Percentiles rank a stretch among this genome's conserved stretches.
Conservation (phyloP, 352 stramenopile species). For the Pythium scleroteichum region DNA sequence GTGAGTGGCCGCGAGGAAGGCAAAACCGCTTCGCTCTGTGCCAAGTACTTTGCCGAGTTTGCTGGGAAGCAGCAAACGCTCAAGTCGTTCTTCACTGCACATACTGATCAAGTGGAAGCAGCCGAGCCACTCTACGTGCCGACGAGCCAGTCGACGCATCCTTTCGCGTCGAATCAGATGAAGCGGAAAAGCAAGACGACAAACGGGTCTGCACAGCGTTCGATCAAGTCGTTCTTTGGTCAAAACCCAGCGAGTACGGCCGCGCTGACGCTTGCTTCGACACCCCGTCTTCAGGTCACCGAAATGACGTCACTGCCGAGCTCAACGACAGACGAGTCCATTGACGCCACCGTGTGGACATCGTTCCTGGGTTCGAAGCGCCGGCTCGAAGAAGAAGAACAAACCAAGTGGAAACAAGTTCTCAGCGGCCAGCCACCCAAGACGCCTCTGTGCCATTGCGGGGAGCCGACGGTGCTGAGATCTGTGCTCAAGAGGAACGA, state of each 20-base stretch:
- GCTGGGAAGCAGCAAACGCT: conserved; percentile 75
- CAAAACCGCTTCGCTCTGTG: conserved; percentile 54
- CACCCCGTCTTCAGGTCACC: background rate
- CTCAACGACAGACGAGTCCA: background rate
- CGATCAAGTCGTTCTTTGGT: conserved; percentile 48
- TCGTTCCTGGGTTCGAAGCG: conserved; percentile 34
- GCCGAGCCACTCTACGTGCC: background rate
- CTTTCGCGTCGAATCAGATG: background rate
- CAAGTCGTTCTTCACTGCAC: conserved; percentile 39
- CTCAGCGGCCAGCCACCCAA: conserved; percentile 58
- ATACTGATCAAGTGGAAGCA: background rate
- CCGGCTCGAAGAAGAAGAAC: conserved; percentile 31
- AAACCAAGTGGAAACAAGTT: conserved; percentile 65
- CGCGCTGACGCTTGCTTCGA: background rate
- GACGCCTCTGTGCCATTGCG: conserved; percentile 68
- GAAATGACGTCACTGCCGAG: too few species aligned
- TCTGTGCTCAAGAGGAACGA: conserved; percentile 79
- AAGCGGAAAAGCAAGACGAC: background rate
- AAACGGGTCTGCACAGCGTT: conserved; percentile 28
- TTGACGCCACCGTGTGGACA: conserved; percentile 14
- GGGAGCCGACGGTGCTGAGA: conserved; percentile 68
- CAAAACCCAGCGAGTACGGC: background rate
- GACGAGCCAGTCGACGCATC: background rate
- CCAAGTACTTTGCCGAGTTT: conserved; percentile 77
- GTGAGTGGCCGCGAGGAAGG: background rate